These are phyloP conservation scores for Phytophthora tentaculata DNA, from an alignment of 352 stramenopile species.

Conservation along the genomic window DNA sequence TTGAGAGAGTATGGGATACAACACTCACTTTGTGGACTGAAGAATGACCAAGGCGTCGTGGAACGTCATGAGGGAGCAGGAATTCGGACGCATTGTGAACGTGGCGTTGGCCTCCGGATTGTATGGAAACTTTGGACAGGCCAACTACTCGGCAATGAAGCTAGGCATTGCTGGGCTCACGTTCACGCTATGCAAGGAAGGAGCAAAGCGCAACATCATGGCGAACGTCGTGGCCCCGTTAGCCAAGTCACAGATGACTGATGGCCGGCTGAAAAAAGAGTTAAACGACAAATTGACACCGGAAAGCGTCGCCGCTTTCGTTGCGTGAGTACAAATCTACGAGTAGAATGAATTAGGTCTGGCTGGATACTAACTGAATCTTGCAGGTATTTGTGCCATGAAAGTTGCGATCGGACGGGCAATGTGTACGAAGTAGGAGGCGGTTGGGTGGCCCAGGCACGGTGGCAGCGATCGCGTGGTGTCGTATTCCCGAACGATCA, in stretches of 20 bases:
- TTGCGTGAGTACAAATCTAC: constrained; percentile 44
- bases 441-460: constrained; percentile 78
- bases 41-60: constrained; percentile 82
- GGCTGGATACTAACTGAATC: neutral
- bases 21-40: neutral
- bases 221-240: constrained; percentile 86
- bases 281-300: constrained; percentile 76
- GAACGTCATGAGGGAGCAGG: constrained; percentile 77
- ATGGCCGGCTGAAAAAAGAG: constrained; percentile 68
- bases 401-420: constrained; percentile 71
- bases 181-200: constrained; percentile 90
- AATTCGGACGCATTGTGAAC: constrained; percentile 89
- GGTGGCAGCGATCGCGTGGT: constrained; percentile 78
- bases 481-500: constrained; percentile 56
- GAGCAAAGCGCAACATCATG: constrained; percentile 73
- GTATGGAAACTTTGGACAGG: constrained; percentile 91
- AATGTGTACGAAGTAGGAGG: constrained; percentile 86
- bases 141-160: constrained; percentile 91
- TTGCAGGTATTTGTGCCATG: constrained; percentile 79
- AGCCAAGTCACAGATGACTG: constrained; percentile 87
- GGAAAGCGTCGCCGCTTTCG: constrained; percentile 82
- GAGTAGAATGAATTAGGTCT: neutral
- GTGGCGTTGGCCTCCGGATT: constrained; percentile 82
- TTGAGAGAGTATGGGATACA: neutral
- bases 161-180: constrained; percentile 93